phyloP scores from a whole-genome alignment of 805 yeast species.

The Ogataea kodamae region DNA sequence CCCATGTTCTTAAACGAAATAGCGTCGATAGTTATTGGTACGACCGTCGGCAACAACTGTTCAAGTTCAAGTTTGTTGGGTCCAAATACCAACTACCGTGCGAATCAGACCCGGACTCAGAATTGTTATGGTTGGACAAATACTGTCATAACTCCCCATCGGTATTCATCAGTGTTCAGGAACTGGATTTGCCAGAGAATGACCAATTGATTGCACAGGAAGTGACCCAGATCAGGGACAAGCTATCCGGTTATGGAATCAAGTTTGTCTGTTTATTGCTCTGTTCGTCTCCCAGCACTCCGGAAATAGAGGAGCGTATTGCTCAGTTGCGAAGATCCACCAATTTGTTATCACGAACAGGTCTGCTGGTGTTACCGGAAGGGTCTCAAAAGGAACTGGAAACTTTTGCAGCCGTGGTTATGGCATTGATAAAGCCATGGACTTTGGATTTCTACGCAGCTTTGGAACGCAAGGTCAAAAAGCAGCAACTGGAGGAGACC shows the following conservation, averaged over 20 bases:
- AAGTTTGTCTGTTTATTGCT: conserved; percentile 36
- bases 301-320: conserved; percentile 36
- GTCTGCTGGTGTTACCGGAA: conserved; percentile 41
- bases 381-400: conserved; percentile 40
- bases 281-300: conserved; percentile 28
- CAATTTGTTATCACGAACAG: conserved; percentile 42
- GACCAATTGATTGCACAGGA: conserved; percentile 38
- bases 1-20: conserved; percentile 29
- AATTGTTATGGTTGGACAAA: conserved; percentile 50
- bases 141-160: conserved; percentile 47
- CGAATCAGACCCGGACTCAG: conserved; percentile 19
- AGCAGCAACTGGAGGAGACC: conserved; percentile 32
- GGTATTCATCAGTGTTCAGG: conserved; percentile 43
- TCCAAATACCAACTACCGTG: conserved; percentile 18
- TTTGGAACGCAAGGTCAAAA: conserved; percentile 40
- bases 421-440: conserved; percentile 38
- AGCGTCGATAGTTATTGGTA: conserved; percentile 24
- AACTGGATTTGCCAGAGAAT: conserved; percentile 32
- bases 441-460: conserved; percentile 43
- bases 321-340: conserved; percentile 39
- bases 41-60: conserved; percentile 21
- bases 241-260: conserved; percentile 30
- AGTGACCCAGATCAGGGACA: conserved; percentile 32
- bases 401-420: conserved; percentile 37
- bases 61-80: conserved; percentile 33